Conservation (phyloP, 495 filamentous ascomycete genomes). For the Articulospora tetracladia region DNA sequence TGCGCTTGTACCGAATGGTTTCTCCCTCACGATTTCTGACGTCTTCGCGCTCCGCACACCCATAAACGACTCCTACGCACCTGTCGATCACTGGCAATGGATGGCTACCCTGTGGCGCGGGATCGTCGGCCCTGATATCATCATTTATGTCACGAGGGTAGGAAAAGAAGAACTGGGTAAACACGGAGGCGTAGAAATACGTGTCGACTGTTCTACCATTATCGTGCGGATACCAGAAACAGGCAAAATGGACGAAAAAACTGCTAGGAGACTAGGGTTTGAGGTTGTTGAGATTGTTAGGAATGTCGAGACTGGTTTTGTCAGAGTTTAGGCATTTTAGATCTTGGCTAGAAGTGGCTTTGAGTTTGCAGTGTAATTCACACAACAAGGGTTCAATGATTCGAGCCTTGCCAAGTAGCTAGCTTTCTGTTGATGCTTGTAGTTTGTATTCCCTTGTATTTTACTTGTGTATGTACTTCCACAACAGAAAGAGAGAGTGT, state of each 20-base stretch:
- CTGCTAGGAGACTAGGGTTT: constrained; percentile 69
- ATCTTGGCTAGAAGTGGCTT: background rate
- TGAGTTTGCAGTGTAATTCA: background rate
- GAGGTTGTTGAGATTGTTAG: constrained; percentile 81
- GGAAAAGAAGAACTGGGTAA: constrained; percentile 42
- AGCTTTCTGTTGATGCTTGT: background rate
- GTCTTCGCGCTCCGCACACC: constrained; percentile 66
- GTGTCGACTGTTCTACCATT: constrained; percentile 39
- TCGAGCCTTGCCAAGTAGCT: background rate
- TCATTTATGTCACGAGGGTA: constrained; percentile 56
- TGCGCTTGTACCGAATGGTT: constrained; percentile 66
- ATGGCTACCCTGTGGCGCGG: constrained; percentile 92
- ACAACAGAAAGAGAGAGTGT: no score
- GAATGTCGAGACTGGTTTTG: constrained; percentile 18
- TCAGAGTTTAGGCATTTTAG: background rate
- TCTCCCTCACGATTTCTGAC: constrained; percentile 73
- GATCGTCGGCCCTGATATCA: constrained; percentile 81
- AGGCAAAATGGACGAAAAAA: constrained; percentile 54
- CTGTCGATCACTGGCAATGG: constrained; percentile 97
- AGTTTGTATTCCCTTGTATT: background rate
- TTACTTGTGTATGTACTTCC: background rate
- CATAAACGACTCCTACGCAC: constrained; percentile 72
- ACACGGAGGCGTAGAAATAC: constrained; percentile 22
- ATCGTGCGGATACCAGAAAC: constrained; percentile 42
- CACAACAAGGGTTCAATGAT: background rate